phyloP scores from a whole-genome alignment of 169 alveolate genomes.

The Cryptosporidium ryanae region DNA sequence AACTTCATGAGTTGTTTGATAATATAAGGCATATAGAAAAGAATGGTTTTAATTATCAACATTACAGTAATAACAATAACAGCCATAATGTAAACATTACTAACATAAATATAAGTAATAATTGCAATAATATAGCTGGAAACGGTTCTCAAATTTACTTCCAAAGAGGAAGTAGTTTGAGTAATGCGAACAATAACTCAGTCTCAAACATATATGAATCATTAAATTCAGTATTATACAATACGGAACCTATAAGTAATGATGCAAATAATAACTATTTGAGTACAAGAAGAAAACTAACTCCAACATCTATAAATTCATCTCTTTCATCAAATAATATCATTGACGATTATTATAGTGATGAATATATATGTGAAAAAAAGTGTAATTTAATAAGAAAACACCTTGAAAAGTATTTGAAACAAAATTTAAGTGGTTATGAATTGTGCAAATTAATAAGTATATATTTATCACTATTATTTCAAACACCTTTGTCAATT shows the following conservation, averaged over 20 bases:
- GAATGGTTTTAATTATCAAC: conserved; percentile 7
- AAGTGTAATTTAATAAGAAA: conserved; percentile 53
- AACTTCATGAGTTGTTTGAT: conserved; percentile 27
- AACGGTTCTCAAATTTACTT: background rate
- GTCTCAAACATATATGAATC: conserved; percentile 20
- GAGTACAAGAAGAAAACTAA: conserved; percentile 18
- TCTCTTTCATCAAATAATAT: conserved; percentile 67
- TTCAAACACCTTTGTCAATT: conserved; percentile 61
- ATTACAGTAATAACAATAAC: background rate
- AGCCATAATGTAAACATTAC: background rate
- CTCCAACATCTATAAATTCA: conserved; percentile 71
- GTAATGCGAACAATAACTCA: conserved; percentile 24
- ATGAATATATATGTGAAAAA: conserved; percentile 35
- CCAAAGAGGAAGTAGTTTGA: conserved; percentile 46
- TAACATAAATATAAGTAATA: background rate
- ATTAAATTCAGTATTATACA: background rate
- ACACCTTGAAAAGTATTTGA: conserved; percentile 40
- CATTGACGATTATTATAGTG: conserved; percentile 22
- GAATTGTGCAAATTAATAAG: conserved; percentile 55
- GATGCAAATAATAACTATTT: background rate
- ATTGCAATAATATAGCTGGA: conserved; percentile 1
- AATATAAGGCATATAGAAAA: conserved; percentile 39
- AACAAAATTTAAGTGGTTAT: conserved; percentile 34
- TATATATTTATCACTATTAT: conserved; percentile 42
- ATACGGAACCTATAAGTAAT: background rate